phyloP scores from a whole-genome alignment of 83 land plant genomes.

The Picea mariana region DNA sequence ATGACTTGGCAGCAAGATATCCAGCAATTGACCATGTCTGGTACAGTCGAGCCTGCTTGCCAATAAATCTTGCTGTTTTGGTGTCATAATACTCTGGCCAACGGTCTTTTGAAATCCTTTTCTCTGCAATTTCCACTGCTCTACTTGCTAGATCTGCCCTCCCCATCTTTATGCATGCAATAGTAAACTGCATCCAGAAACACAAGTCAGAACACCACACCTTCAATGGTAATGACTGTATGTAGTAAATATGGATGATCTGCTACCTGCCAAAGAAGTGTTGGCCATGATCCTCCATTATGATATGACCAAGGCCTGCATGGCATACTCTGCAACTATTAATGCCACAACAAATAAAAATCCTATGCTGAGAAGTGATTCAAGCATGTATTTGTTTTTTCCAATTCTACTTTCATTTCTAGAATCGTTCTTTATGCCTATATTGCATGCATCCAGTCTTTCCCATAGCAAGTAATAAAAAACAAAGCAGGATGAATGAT shows the following conservation, averaged over 20 bases:
- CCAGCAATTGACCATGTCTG: conserved; percentile 47
- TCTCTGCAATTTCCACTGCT: conserved; percentile 31
- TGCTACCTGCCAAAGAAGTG: conserved; percentile 41
- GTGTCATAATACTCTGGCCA: conserved; percentile 50
- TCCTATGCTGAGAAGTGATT: neutral
- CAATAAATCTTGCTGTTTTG: conserved; percentile 31
- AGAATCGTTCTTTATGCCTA: neutral
- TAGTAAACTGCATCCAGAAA: conserved; percentile 30
- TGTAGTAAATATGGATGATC: neutral
- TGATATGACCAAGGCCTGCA: conserved; percentile 50
- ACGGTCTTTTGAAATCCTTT: conserved; percentile 25
- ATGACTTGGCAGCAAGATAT: conserved; percentile 32
- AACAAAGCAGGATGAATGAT: neutral
- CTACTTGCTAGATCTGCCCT: conserved; percentile 32
- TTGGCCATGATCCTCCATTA: conserved; percentile 48
- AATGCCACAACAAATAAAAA: neutral
- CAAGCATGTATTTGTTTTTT: neutral
- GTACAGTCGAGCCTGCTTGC: conserved; percentile 35
- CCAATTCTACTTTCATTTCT: neutral
- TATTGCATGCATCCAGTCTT: neutral
- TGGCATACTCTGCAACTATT: neutral
- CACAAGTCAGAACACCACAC: conserved; percentile 11
- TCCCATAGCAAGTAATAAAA: neutral
- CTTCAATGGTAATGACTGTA: neutral
- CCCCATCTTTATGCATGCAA: conserved; percentile 44